A percentile compares a stretch with the other conserved stretches of the same genome.
These are phyloP conservation scores for Cyberlindnera bimundalis DNA, from an alignment of 805 yeast genomes.

Conservation along the genomic window DNA sequence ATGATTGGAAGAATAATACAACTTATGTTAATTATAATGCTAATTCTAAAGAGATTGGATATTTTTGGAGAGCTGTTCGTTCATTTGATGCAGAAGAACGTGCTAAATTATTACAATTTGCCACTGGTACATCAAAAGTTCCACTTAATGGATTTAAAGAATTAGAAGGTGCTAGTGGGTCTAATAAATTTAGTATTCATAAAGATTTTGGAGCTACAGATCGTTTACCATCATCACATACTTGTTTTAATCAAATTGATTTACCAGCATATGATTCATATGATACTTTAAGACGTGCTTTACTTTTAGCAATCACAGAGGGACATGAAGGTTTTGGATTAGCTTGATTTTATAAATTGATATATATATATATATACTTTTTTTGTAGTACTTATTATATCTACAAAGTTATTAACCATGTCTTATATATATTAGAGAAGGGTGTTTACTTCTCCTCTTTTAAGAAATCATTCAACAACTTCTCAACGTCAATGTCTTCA, in stretches of 20 bases:
- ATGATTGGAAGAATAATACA: slow-evolving; percentile 92
- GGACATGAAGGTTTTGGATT: slow-evolving; percentile 96
- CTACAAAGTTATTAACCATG: neutral
- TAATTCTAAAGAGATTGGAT: slow-evolving; percentile 81
- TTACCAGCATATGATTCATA: slow-evolving; percentile 90
- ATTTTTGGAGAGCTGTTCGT: slow-evolving; percentile 98
- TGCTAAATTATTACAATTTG: slow-evolving; percentile 90
- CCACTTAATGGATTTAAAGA: slow-evolving; percentile 93
- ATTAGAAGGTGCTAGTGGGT: slow-evolving; percentile 82
- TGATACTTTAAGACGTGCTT: slow-evolving; percentile 75
- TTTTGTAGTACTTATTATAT: neutral
- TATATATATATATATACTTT: neutral
- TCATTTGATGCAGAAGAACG: slow-evolving; percentile 92
- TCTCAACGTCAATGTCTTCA: slow-evolving; percentile 33
- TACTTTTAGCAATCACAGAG: slow-evolving; percentile 84
- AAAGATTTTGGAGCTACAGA: slow-evolving; percentile 83
- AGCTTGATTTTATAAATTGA: slow-evolving; percentile 39
- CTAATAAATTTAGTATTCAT: slow-evolving; percentile 83
- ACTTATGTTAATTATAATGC: slow-evolving; percentile 77
- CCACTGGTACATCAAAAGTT: slow-evolving; percentile 95
- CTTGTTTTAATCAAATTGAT: slow-evolving; percentile 94
- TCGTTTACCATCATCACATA: slow-evolving; percentile 91
- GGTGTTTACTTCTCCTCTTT: slow-evolving; percentile 6
- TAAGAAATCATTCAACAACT: slow-evolving; percentile 31
- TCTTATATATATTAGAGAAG: no score